Percentiles rank a stretch among this genome's conserved stretches.
Conservation (phyloP, 1,139 yeast genomes). For the Saccharomyces pastorianus region DNA sequence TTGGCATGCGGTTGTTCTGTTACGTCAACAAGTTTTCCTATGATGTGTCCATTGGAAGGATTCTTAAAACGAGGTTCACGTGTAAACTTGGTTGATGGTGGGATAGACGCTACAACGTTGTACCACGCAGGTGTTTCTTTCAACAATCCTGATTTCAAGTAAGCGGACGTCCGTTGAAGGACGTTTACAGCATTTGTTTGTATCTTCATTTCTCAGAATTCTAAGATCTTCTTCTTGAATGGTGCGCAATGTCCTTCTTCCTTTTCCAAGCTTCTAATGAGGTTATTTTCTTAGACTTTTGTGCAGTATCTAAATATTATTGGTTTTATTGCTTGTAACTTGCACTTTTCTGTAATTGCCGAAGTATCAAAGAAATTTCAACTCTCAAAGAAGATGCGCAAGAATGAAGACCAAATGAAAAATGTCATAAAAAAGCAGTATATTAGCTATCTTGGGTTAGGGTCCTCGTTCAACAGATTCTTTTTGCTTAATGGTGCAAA, state of each 20-base stretch:
- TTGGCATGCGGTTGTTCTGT: constrained; percentile 5
- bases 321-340: neutral
- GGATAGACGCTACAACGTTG: constrained; percentile 69
- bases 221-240: neutral
- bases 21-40: constrained; percentile 14
- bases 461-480: neutral
- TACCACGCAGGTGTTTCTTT: constrained; percentile 77
- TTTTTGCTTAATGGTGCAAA: neutral
- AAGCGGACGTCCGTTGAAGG: constrained; percentile 68
- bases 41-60: constrained; percentile 27
- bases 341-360: neutral
- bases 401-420: neutral
- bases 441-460: neutral
- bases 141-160: constrained; percentile 57
- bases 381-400: neutral
- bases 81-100: constrained; percentile 59
- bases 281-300: neutral
- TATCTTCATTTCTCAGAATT: constrained; percentile 31
- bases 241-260: neutral
- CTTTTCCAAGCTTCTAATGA: neutral
- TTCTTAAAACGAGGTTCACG: constrained; percentile 39
- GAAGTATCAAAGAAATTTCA: neutral
- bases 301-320: neutral
- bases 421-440: neutral
- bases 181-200: constrained; percentile 64